A percentile compares a stretch with the other conserved stretches of the same genome.
phyloP scores from a whole-genome alignment of 2,329 filamentous ascomycete species.

The Cadophora sp. region DNA sequence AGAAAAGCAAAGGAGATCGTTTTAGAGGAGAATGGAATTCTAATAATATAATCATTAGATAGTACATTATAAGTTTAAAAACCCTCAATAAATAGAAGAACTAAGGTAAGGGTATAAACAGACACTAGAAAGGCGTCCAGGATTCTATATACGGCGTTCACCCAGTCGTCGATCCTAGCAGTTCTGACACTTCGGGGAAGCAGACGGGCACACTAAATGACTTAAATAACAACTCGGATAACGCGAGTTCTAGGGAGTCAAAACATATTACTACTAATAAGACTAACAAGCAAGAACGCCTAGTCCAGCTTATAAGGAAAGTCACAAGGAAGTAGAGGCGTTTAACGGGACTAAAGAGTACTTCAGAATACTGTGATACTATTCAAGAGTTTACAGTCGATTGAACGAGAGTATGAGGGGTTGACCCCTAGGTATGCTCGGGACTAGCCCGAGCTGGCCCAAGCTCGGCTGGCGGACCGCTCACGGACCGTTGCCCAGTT shows the following conservation, averaged over 20 bases:
- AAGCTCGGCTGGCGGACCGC: too few relatives aligned
- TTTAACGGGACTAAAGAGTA: slow-evolving; percentile 20
- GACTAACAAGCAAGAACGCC: slow-evolving; percentile 13
- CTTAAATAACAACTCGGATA: slow-evolving; percentile 13
- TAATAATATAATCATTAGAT: slow-evolving; percentile 28
- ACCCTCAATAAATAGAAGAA: slow-evolving; percentile 25
- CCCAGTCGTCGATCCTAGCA: slow-evolving; percentile 13
- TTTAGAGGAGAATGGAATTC: slow-evolving; percentile 26
- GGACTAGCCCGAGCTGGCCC: too few relatives aligned
- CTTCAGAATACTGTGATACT: slow-evolving; percentile 22
- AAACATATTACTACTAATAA: not conserved
- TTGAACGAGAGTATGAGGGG: slow-evolving; percentile 28
- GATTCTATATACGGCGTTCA: slow-evolving; percentile 15
- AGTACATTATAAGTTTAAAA: slow-evolving; percentile 29
- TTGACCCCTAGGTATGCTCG: too few relatives aligned
- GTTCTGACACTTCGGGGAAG: not conserved
- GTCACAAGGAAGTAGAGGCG: slow-evolving; percentile 30
- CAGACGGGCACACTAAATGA: slow-evolving; percentile 16
- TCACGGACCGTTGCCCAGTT: too few relatives aligned
- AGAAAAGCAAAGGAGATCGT: slow-evolving; percentile 26
- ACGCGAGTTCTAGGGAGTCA: not conserved
- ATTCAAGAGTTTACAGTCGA: slow-evolving; percentile 23
- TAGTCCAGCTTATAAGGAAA: slow-evolving; percentile 23
- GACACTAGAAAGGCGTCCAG: slow-evolving; percentile 28
- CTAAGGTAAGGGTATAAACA: slow-evolving; percentile 26